phyloP scores from a whole-genome alignment of 2,329 filamentous ascomycete species.

The Ploettnerulaceae sp. region DNA sequence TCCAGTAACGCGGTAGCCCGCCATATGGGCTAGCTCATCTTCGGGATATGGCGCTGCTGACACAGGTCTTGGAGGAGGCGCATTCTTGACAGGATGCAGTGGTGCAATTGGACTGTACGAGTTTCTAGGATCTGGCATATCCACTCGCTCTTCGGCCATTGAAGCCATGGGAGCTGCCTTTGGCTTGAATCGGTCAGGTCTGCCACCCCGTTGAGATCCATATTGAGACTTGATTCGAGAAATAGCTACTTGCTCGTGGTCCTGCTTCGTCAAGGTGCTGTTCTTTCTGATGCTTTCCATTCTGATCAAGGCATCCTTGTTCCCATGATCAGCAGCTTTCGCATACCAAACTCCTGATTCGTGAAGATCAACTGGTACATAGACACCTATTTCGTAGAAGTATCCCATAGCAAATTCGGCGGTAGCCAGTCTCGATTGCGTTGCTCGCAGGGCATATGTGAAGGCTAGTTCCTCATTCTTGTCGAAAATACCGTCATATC shows the following conservation, averaged over 20 bases:
- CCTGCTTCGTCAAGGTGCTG: slow-evolving; percentile 79
- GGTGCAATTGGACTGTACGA: slow-evolving; percentile 17
- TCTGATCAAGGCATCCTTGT: slow-evolving; percentile 77
- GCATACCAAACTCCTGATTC: slow-evolving; percentile 88
- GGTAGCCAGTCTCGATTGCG: slow-evolving; percentile 73
- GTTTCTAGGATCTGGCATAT: slow-evolving; percentile 28
- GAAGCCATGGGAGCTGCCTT: slow-evolving; percentile 30
- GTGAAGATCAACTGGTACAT: slow-evolving; percentile 74
- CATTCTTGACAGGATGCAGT: slow-evolving; percentile 12
- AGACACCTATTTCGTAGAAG: slow-evolving; percentile 94
- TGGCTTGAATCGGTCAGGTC: slow-evolving; percentile 56
- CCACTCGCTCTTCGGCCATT: slow-evolving; percentile 27
- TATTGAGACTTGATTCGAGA: slow-evolving; percentile 80
- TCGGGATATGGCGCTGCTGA: slow-evolving; percentile 63
- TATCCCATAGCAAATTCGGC: slow-evolving; percentile 97
- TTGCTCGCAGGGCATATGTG: slow-evolving; percentile 83
- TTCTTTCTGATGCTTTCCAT: slow-evolving; percentile 81
- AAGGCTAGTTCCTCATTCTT: slow-evolving; percentile 96
- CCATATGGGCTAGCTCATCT: slow-evolving; percentile 47
- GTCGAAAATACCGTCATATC: slow-evolving; percentile 83
- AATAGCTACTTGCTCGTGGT: slow-evolving; percentile 89
- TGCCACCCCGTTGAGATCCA: slow-evolving; percentile 59
- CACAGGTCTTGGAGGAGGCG: slow-evolving; percentile 20
- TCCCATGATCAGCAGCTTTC: slow-evolving; percentile 82
- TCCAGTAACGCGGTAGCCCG: not conserved